A percentile compares a stretch with the other conserved stretches of the same genome.
Conservation (phyloP, 2,329 filamentous ascomycete species). For the Trichoderma polysporum region DNA sequence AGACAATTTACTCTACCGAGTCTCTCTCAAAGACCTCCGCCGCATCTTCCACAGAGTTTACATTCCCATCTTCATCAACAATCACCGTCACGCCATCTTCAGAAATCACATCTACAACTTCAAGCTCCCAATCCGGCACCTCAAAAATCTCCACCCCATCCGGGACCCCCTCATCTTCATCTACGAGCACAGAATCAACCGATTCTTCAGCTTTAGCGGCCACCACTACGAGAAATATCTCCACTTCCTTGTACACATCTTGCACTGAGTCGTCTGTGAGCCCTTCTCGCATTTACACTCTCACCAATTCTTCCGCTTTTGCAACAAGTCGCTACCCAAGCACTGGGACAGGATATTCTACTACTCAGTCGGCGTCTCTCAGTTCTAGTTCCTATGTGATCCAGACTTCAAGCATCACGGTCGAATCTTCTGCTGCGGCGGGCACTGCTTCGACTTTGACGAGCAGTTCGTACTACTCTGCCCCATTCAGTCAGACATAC, state of each 20-base stretch:
- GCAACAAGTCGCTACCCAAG: not conserved
- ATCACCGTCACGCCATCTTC: not conserved
- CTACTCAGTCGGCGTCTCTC: not conserved
- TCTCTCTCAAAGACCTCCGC: not conserved
- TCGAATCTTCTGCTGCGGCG: not conserved
- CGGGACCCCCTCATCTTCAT: not conserved
- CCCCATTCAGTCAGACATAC: not conserved
- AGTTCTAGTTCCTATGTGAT: not conserved
- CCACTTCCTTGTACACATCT: not conserved
- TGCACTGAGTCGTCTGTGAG: not conserved
- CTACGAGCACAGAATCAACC: not conserved
- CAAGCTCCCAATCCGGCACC: not conserved
- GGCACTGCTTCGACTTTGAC: not conserved
- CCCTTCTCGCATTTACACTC: not conserved
- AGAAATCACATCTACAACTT: not conserved
- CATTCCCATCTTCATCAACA: not conserved
- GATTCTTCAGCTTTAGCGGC: slow-evolving; percentile 2
- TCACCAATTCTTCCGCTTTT: not conserved
- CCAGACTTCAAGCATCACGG: not conserved
- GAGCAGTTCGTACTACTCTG: not conserved
- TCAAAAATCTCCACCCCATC: not conserved
- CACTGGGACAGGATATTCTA: not conserved
- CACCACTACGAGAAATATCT: not conserved
- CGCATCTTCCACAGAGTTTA: not conserved
- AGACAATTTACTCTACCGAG: not conserved